Base-by-base conservation (phyloP, 2,329 filamentous ascomycete species). In the Verticillium zaregamsianum region DNA sequence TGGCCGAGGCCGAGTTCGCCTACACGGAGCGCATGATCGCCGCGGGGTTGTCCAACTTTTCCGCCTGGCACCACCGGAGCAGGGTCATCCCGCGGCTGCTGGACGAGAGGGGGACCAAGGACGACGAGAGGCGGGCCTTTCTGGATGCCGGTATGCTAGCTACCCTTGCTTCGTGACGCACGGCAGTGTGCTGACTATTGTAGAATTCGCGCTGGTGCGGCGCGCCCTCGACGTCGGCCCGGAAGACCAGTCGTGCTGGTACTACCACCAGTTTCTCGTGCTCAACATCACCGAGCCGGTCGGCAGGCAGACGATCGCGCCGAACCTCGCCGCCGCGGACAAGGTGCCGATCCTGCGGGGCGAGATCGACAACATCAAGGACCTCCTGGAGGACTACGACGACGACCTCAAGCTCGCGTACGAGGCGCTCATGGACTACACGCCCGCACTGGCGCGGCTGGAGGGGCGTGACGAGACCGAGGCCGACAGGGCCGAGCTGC, bases 181-280 rank as follows among this genome's bases (percentile, higher is more conserved):
- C 12, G 20, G 58, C 20, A 17, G 14, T 20, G 4, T 1, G 59
- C 61, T 39, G 15, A 45, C 28, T n/a, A 7, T 2, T 2, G 2
- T 58, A 82, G 95, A 99, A 77, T 81, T 98, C 58, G 81, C 85
- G 31, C 79, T 91, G 54, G 88, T 97, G 31, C 87, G 90, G 61
- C 85, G 89, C 61, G 93, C 90, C 0, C 81, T 98, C 57, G 95
- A 93, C 63, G 91, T 92, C 40, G 93, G 96, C 62, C 93, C 94
- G 0, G 93, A 96, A 68, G 94, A 98, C 72, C 94, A 98, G 72
- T 97, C 93, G 20, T 82, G 97, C 6, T 99, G 95, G 93, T 97
- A 96, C 75, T 98, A 99, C 71, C 93, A 98, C 73, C 90, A 95
- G 68, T 96, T 90, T 70, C 79, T 97, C 62, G 87, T 97, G 77